phyloP scores from a whole-genome alignment of 768 basidiomycete species.

The Baorangia bicolor region DNA sequence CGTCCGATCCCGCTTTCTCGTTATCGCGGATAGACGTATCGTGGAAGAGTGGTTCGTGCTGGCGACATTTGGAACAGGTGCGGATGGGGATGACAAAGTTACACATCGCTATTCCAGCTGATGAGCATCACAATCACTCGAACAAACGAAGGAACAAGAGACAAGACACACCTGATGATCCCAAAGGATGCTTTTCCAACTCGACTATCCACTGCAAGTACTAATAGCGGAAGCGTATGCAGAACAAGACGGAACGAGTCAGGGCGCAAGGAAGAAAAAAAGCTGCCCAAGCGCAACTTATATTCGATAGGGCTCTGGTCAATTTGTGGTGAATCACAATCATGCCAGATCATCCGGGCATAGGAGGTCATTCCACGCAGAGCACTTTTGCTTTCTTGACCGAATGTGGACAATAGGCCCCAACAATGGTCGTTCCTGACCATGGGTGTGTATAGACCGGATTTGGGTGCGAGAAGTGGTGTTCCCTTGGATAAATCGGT shows the following conservation, averaged over 20 bases:
- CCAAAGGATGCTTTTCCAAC: too few species aligned
- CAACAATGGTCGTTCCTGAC: background rate
- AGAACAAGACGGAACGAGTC: background rate
- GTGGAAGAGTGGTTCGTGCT: slow-evolving; percentile 27
- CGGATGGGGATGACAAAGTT: slow-evolving; percentile 32
- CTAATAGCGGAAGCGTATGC: background rate
- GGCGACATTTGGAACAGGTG: slow-evolving; percentile 31
- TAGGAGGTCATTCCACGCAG: slow-evolving; percentile 7
- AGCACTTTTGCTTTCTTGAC: slow-evolving; percentile 11
- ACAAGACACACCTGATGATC: background rate
- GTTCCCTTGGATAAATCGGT: slow-evolving; percentile 1
- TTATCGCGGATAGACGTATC: slow-evolving; percentile 11
- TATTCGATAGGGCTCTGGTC: background rate
- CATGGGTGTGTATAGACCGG: background rate
- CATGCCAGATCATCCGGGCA: slow-evolving; percentile 5
- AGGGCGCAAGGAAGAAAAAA: background rate
- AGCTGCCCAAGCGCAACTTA: slow-evolving; percentile 3
- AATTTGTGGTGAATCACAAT: slow-evolving; percentile 8
- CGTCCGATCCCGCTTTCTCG: slow-evolving; percentile 19
- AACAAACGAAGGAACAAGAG: background rate
- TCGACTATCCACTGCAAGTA: background rate
- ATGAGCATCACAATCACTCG: background rate
- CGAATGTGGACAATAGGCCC: slow-evolving; percentile 7
- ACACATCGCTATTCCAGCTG: slow-evolving; percentile 21
- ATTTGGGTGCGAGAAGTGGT: slow-evolving; percentile 1